Base-by-base conservation (phyloP, 129 eudicot genomes). In the Flaveria robusta region DNA sequence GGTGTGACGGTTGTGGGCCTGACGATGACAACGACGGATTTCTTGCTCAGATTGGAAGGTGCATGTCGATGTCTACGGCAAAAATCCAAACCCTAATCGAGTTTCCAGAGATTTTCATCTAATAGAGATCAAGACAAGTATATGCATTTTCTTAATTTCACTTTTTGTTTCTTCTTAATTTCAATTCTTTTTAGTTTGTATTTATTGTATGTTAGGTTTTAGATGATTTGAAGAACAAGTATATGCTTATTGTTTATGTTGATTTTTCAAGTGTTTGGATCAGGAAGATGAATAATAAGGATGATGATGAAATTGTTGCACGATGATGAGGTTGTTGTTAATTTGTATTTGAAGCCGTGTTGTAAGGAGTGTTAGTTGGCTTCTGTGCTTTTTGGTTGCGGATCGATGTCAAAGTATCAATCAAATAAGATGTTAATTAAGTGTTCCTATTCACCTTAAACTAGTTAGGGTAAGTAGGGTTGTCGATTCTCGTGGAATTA, bases 321-420 rank as follows among this genome's bases (percentile, higher is more conserved):
- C n/a, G 41, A 46, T 50, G 15, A 4, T 10, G 77, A 64, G 86
- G 72, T 27, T 60, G 27, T 2, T 62, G 81, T 74, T 80, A 92
- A 92, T 86, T 87, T 90, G 26, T 75, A 66, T 20, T 86, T 90
- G 84, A 90, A 88, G 87, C 83, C 91, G 37, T 93, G 90, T 52
- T 93, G 96, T 39, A 89, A 93, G 65, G 90, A 96, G 1, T 88
- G 95, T 56, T 59, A 96, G 26, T 87, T 79, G 43, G 96, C 90
- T 0, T 90, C 98, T 47, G 85, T 93, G 9, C 92, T 93, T 76
- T 90, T 90, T 78, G 82, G 86, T 16, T 90, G 79, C 58, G n/a
- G n/a, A n/a, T n/a, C n/a, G n/a, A n/a, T n/a, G n/a, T n/a, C n/a
- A n/a, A n/a, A n/a, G n/a, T n/a, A n/a, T n/a, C n/a, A n/a, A n/a